Conservation (phyloP, 495 filamentous ascomycete species). For the Apodospora peruviana region DNA sequence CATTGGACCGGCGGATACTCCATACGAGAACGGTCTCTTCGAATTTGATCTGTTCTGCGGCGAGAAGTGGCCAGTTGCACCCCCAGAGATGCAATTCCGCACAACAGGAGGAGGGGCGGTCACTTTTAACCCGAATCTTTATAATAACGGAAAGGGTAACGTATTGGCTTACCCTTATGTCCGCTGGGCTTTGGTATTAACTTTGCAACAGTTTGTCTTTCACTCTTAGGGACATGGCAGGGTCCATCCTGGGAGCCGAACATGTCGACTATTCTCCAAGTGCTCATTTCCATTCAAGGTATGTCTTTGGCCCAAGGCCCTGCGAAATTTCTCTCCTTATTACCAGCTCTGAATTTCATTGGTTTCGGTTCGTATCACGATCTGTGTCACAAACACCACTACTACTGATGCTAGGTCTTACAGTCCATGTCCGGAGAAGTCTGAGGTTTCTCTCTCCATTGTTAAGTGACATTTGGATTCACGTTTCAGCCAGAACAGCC, state of each 20-base stretch:
- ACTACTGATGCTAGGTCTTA: too few species aligned
- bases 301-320: too few species aligned
- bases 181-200: neutral
- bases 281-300: constrained; percentile 56
- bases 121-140: constrained; percentile 57
- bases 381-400: too few species aligned
- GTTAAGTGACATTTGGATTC: too few species aligned
- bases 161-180: neutral
- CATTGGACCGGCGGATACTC: constrained; percentile 49
- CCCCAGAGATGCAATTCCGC: constrained; percentile 47
- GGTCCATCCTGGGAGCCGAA: constrained; percentile 49
- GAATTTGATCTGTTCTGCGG: constrained; percentile 54
- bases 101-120: constrained; percentile 41
- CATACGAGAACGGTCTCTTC: constrained; percentile 58
- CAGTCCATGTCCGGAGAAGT: too few species aligned
- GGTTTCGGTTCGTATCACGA: neutral
- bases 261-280: constrained; percentile 50
- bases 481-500: too few species aligned
- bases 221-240: constrained; percentile 53
- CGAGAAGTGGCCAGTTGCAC: constrained; percentile 39
- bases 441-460: too few species aligned
- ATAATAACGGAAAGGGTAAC: constrained; percentile 48
- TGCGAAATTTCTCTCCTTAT: neutral
- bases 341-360: neutral
- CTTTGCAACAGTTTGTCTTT: constrained; percentile 46